Evolutionary conservation across 495 filamentous ascomycete species (phyloP).

Genomic region (Penicillium psychrofluorescens): DNA sequence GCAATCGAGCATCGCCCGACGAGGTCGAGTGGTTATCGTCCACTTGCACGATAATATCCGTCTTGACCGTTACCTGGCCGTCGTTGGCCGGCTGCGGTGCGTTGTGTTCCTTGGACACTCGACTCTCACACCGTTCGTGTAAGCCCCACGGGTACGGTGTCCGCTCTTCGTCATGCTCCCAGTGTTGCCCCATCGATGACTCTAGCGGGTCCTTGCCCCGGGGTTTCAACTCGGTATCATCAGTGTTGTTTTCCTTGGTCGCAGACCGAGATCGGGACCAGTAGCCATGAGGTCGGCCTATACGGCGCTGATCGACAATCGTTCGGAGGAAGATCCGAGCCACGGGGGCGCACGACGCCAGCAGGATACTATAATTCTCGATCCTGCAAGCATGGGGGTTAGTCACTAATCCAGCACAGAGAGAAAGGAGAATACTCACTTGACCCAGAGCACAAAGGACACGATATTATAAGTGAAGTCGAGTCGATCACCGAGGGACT

Average conservation of each 20-base stretch:
- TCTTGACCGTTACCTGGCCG: conserved; percentile 21
- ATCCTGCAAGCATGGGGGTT: conserved; percentile 11
- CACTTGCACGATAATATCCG: conserved; percentile 25
- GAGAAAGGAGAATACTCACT: conserved; percentile 13
- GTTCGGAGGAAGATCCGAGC: conserved; percentile 24
- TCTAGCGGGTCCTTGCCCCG: conserved; percentile 12
- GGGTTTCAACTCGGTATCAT: conserved; percentile 12
- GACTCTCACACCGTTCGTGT: conserved; percentile 9
- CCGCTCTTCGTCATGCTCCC: conserved; percentile 12
- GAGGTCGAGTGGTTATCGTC: conserved; percentile 16
- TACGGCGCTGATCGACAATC: conserved; percentile 16
- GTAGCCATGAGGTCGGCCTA: conserved; percentile 16
- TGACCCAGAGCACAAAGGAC: conserved; percentile 29
- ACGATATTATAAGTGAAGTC: conserved; percentile 34
- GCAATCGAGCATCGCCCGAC: conserved; percentile 10
- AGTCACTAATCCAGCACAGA: neutral
- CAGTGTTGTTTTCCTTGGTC: conserved; percentile 7
- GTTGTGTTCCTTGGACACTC: conserved; percentile 6
- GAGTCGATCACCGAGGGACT: conserved; percentile 18
- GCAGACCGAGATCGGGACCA: conserved; percentile 16
- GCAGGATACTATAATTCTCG: conserved; percentile 31
- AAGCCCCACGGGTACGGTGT: conserved; percentile 5
- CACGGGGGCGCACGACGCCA: conserved; percentile 26
- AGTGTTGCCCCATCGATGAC: conserved; percentile 8
- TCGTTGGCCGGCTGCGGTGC: conserved; percentile 7